Evolutionary conservation across 768 basidiomycete genomes (phyloP), one percentile per base, ranked within the genome.

Genomic region (Boletus sensibilis): DNA sequence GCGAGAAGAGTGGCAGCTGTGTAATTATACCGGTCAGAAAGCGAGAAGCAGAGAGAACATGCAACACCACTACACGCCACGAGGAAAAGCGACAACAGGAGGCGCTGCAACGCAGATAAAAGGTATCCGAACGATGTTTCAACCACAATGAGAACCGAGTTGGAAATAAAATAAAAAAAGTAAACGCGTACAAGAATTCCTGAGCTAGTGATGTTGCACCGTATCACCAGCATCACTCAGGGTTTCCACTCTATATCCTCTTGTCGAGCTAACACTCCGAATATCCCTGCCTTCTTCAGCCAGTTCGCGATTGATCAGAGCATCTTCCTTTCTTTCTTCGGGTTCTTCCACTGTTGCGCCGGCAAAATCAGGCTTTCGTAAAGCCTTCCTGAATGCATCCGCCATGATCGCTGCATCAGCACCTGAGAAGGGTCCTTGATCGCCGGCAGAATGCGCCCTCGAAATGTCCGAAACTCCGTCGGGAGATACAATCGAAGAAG

Each of bases 351-450:
- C 79, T 4, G 85, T 80, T 52, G 79, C 69, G 20, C 72, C 82
- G n/a, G 86, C 80, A 71, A 94, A 95, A 68, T 92, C 92, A 11
- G 94, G 93, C 70, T 93, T 93, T 69, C 93, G 81, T 66, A 96
- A 76, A 61, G 89, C 90, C 70, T 88, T 85, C 65, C 94, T 79
- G 75, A 95, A 96, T 7, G 94, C 94, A 75, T 92, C 87, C 39
- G 93, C 92, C 85, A 95, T 91, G 68, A 94, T 90, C 38, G 90
- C 91, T 51, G 94, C 94, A 72, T 96, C 93, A 21, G 88, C 86
- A 20, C 84, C 86, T 43, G 86, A 87, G 73, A 94, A 88, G 11
- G 85, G 87, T 12, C 82, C 89, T 41, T 83, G 76, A 52, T 86
- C 85, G 51, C 84, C 82, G 45, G 79, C 76, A 39, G 83, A 84